Conservation (phyloP, 768 basidiomycete species). For the Naganishia kalamii region DNA sequence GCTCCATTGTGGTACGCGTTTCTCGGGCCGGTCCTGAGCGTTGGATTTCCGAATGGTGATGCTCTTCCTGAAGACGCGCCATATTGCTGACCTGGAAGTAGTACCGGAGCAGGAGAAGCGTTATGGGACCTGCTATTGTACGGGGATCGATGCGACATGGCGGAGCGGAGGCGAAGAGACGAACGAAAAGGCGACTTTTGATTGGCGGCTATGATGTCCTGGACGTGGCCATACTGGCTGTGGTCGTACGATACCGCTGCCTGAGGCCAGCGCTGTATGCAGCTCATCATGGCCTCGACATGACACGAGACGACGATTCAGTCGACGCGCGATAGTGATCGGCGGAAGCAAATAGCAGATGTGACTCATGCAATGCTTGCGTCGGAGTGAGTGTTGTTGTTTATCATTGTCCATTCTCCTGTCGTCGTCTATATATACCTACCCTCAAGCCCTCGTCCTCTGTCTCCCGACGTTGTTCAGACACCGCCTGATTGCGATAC, state of each 20-base stretch:
- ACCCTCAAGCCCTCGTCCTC: neutral
- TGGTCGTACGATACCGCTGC: no score
- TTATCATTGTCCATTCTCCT: neutral
- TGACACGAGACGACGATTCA: no score
- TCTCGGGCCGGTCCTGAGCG: neutral
- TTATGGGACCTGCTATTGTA: slow-evolving; percentile 7
- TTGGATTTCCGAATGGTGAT: neutral
- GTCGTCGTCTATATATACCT: neutral
- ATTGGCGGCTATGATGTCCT: no score
- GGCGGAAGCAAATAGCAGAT: neutral
- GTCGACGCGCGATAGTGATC: no score
- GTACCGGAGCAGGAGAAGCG: slow-evolving; percentile 1
- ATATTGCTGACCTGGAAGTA: neutral
- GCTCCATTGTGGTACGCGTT: neutral
- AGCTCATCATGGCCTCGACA: no score
- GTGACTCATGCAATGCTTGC: neutral
- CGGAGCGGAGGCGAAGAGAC: no score
- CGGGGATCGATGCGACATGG: slow-evolving; percentile 6
- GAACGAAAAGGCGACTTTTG: no score
- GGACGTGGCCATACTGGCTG: no score
- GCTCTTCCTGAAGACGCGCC: slow-evolving; percentile 1
- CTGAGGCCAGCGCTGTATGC: no score
- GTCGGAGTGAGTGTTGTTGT: neutral
- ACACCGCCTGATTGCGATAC: neutral
- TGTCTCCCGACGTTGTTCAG: neutral